A percentile compares a stretch with the other conserved stretches of the same genome.
phyloP scores from a whole-genome alignment of 148 eudicot genomes.

The Persicaria maculosa region DNA sequence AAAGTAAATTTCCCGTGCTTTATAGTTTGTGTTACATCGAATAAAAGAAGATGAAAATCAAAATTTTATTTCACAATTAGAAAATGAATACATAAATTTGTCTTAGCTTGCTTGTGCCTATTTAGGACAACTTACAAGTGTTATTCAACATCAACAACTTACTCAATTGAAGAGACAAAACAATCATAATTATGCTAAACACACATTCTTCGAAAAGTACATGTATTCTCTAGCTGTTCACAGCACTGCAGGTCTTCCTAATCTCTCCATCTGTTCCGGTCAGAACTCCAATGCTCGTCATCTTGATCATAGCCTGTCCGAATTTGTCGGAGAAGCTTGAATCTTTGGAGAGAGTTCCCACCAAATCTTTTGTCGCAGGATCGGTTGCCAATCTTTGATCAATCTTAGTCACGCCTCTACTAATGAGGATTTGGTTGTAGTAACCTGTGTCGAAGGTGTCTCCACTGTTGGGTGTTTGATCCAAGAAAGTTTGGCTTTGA shows the following conservation, averaged over 20 bases:
- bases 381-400: slow-evolving; percentile 20
- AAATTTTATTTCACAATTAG: too few relatives aligned
- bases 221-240: not conserved
- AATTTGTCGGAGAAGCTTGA: slow-evolving; percentile 14
- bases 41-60: too few relatives aligned
- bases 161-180: not conserved
- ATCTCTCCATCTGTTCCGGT: slow-evolving; percentile 19
- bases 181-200: not conserved
- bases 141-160: not conserved
- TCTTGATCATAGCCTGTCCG: slow-evolving; percentile 21
- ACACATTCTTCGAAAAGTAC: not conserved
- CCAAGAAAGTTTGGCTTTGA: slow-evolving; percentile 13
- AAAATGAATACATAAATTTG: too few relatives aligned
- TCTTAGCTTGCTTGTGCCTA: too few relatives aligned
- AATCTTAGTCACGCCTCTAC: slow-evolving; percentile 16
- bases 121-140: not conserved
- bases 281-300: slow-evolving; percentile 12
- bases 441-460: slow-evolving; percentile 18
- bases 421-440: slow-evolving; percentile 15
- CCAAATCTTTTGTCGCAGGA: not conserved
- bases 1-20: too few relatives aligned
- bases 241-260: slow-evolving; percentile 15
- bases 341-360: slow-evolving; percentile 2
- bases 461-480: slow-evolving; percentile 13
- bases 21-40: too few relatives aligned